Evolutionary conservation across 306 rosid genomes (phyloP).

Genomic region (Acacia confusa): DNA sequence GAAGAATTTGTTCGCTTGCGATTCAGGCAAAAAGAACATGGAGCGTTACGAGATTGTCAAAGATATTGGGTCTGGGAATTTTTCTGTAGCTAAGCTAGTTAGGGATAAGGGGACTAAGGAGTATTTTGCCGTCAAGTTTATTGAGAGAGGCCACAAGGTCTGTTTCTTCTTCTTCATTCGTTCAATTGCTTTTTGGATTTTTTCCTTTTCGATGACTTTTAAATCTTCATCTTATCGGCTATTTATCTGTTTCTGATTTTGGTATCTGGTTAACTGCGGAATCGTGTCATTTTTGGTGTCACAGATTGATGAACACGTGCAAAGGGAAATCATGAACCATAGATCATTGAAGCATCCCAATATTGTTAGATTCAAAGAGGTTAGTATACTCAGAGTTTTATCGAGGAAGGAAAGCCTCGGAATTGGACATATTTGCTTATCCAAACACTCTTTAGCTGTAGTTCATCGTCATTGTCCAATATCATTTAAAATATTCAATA

Average conservation of each 20-base stretch:
- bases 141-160: constrained; percentile 85
- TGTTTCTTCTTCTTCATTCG: constrained; percentile 23
- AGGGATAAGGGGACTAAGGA: constrained; percentile 57
- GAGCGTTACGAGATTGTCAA: constrained; percentile 79
- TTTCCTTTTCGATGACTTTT: background rate
- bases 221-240: background rate
- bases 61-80: constrained; percentile 82
- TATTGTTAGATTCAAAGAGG: constrained; percentile 85
- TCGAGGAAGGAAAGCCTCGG: background rate
- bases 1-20: constrained; percentile 10
- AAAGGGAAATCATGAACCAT: constrained; percentile 87
- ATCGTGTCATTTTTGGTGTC: constrained; percentile 14
- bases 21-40: constrained; percentile 38
- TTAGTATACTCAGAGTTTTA: constrained; percentile 23
- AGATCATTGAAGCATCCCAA: constrained; percentile 87
- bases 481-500: background rate
- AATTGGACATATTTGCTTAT: background rate
- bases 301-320: constrained; percentile 83
- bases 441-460: background rate
- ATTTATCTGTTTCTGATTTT: background rate
- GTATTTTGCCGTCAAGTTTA: constrained; percentile 69
- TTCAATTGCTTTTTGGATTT: background rate
- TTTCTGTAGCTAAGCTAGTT: constrained; percentile 73
- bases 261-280: constrained; percentile 23
- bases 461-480: background rate